phyloP scores from a whole-genome alignment of 345 rosid species.

The Hevea brasiliensis region DNA sequence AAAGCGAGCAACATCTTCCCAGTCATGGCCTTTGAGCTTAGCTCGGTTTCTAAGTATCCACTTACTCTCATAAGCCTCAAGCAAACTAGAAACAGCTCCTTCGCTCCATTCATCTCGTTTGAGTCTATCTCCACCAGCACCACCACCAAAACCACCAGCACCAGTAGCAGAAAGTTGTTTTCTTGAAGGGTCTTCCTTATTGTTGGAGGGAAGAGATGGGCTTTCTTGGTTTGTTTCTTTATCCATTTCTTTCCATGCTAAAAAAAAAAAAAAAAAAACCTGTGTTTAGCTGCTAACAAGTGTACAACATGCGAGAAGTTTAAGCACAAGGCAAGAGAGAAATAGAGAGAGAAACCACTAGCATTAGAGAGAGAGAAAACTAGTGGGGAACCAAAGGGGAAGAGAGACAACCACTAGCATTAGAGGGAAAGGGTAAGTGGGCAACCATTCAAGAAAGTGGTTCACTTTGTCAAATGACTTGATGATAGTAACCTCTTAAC shows the following conservation, averaged over 20 bases:
- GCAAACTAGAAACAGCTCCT: conserved; percentile 88
- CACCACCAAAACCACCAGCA: conserved; percentile 22
- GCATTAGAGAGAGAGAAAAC: conserved; percentile 26
- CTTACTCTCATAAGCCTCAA: conserved; percentile 85
- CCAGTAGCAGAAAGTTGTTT: conserved; percentile 15
- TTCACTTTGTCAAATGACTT: conserved; percentile 43
- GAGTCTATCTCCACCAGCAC: conserved; percentile 53
- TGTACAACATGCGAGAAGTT: background rate
- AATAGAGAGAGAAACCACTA: conserved; percentile 21
- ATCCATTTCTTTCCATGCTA: conserved; percentile 65
- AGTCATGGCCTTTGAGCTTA: conserved; percentile 93
- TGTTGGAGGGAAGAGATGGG: conserved; percentile 43
- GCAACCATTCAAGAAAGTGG: conserved; percentile 35
- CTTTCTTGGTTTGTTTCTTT: conserved; percentile 46
- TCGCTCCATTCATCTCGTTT: conserved; percentile 98
- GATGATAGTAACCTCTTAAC: conserved; percentile 46
- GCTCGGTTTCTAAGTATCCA: conserved; percentile 92
- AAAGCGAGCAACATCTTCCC: conserved; percentile 85
- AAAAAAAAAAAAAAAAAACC: conserved; percentile 18
- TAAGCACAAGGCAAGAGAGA: background rate
- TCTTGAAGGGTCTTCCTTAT: conserved; percentile 39
- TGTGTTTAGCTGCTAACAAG: conserved; percentile 38
- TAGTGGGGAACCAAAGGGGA: conserved; percentile 23
- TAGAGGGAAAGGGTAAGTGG: conserved; percentile 35
- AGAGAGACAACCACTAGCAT: conserved; percentile 40